A percentile compares a stretch with the other conserved stretches of the same genome.
Evolutionary conservation across 495 filamentous ascomycete genomes (phyloP).

Genomic region (Glutinoglossum americanum): DNA sequence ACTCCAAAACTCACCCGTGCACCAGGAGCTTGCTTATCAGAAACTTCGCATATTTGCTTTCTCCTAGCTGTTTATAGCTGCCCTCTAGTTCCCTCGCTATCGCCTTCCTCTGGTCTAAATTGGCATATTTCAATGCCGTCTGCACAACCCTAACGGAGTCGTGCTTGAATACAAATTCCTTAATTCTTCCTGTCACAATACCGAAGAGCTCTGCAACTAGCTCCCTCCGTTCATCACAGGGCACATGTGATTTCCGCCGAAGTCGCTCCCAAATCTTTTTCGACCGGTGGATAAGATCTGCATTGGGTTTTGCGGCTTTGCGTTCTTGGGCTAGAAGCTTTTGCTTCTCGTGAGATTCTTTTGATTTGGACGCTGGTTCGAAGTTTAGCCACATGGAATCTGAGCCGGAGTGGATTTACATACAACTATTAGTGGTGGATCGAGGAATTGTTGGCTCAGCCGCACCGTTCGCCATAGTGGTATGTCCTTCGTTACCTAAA

Average conservation of each 20-base stretch:
- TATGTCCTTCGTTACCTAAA: background rate
- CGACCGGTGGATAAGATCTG: constrained; percentile 66
- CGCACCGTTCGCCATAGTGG: background rate
- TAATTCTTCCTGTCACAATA: constrained; percentile 73
- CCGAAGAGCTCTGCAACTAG: constrained; percentile 74
- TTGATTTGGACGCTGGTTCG: constrained; percentile 24
- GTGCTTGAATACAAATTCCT: constrained; percentile 95
- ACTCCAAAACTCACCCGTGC: constrained; percentile 30
- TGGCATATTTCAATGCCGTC: constrained; percentile 90
- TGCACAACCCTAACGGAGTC: constrained; percentile 89
- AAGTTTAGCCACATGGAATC: background rate
- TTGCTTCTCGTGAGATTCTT: constrained; percentile 81
- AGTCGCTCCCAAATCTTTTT: constrained; percentile 96
- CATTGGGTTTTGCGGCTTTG: constrained; percentile 78
- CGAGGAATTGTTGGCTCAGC: background rate
- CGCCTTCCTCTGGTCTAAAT: constrained; percentile 53
- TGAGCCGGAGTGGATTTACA: background rate
- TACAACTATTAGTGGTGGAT: background rate
- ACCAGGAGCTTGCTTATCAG: constrained; percentile 85
- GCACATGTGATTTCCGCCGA: constrained; percentile 76
- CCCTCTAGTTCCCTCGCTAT: constrained; percentile 79
- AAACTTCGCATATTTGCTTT: constrained; percentile 93
- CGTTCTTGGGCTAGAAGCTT: constrained; percentile 71
- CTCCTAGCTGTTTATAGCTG: constrained; percentile 60
- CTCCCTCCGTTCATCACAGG: constrained; percentile 61